These are phyloP conservation scores for Aspergillus fischeri DNA, from an alignment of 2,329 filamentous ascomycete genomes.

Conservation along the genomic window DNA sequence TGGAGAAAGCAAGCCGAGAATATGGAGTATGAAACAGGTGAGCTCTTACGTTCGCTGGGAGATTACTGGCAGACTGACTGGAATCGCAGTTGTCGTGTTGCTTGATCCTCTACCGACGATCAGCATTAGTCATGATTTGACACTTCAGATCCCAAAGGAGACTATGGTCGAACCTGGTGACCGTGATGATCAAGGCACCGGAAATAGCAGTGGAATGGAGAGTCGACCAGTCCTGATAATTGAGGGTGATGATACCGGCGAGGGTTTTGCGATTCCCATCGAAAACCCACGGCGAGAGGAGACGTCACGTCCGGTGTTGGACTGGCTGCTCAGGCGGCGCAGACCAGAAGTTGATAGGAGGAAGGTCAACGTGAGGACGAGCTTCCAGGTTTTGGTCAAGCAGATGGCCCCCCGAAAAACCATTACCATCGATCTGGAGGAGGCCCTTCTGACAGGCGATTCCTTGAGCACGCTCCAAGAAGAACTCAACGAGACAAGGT, in stretches of 20 bases:
- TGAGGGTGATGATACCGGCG: neutral
- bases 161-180: neutral
- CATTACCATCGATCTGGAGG: slow-evolving; percentile 5
- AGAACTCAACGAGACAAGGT: neutral
- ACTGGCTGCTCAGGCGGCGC: neutral
- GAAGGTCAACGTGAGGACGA: neutral
- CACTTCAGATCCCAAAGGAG: neutral
- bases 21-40: slow-evolving; percentile 7
- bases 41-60: neutral
- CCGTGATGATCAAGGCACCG: neutral
- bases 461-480: neutral
- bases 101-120: slow-evolving; percentile 10
- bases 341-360: neutral
- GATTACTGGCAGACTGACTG: neutral
- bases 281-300: neutral
- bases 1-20: slow-evolving; percentile 9
- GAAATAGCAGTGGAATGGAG: neutral
- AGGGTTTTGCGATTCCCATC: neutral
- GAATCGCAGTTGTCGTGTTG: slow-evolving; percentile 7
- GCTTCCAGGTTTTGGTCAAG: slow-evolving; percentile 3
- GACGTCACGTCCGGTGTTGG: neutral
- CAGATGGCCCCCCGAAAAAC: slow-evolving; percentile 9
- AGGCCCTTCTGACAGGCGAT: neutral
- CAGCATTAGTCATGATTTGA: neutral
- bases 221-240: neutral